phyloP scores from a whole-genome alignment of 768 basidiomycete genomes.

The Mycena leptocephala region DNA sequence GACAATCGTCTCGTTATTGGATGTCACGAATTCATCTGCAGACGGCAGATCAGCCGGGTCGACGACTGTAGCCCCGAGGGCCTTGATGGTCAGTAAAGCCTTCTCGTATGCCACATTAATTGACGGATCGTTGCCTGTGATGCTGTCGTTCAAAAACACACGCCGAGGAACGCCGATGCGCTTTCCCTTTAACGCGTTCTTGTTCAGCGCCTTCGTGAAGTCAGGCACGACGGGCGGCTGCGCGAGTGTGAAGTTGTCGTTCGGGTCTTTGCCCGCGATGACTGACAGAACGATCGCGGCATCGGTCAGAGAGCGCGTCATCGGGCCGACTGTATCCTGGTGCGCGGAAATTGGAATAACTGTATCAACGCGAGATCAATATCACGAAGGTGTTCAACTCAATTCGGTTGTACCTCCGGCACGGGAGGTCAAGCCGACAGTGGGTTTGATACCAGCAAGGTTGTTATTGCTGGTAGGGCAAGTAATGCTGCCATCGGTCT shows the following conservation, averaged over 20 bases:
- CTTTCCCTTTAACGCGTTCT: conserved; percentile 63
- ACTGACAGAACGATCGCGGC: conserved; percentile 68
- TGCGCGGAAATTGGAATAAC: conserved; percentile 73
- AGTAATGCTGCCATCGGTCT: conserved; percentile 70
- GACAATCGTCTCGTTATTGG: conserved; percentile 72
- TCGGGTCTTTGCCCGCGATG: conserved; percentile 78
- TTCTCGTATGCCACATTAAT: conserved; percentile 58
- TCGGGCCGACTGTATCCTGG: conserved; percentile 74
- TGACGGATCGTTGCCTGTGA: conserved; percentile 51
- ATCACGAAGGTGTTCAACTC: not conserved
- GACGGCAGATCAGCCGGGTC: conserved; percentile 76
- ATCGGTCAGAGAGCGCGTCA: conserved; percentile 68
- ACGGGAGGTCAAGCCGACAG: conserved; percentile 71
- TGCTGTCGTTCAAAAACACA: conserved; percentile 51
- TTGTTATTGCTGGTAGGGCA: conserved; percentile 69
- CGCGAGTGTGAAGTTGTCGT: no score
- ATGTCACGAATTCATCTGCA: conserved; percentile 62
- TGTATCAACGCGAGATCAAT: conserved; percentile 35
- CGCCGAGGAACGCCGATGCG: conserved; percentile 69
- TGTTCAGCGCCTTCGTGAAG: conserved; percentile 67
- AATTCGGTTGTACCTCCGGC: conserved; percentile 62
- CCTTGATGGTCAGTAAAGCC: conserved; percentile 53
- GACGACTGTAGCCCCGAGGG: conserved; percentile 66
- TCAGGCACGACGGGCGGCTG: no score
- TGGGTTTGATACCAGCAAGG: conserved; percentile 73